Evolutionary conservation across 805 yeast genomes (phyloP).

Genomic region (Danielozyma ontarioensis): DNA sequence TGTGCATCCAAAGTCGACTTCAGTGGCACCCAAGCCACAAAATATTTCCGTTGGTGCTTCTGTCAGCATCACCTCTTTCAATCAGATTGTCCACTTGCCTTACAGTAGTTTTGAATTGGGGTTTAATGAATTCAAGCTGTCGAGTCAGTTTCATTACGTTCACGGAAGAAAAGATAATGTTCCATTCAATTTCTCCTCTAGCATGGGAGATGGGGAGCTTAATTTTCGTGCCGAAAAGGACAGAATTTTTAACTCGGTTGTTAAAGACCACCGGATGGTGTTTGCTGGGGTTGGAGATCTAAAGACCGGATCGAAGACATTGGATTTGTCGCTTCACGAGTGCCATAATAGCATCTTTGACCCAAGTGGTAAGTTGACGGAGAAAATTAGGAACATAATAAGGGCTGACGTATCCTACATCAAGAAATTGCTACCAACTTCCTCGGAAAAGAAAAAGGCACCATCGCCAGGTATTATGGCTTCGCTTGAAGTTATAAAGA

Average conservation of each 20-base stretch:
- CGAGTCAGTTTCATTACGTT: not conserved
- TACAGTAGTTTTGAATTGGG: not conserved
- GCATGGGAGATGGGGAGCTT: conserved; percentile 1
- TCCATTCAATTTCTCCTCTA: conserved; percentile 1
- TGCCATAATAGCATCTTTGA: conserved; percentile 5
- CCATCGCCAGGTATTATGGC: not conserved
- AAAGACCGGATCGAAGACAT: conserved; percentile 7
- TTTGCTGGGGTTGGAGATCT: conserved; percentile 10
- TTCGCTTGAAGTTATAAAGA: conserved; percentile 6
- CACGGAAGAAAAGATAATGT: not conserved
- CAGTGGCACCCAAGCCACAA: not conserved
- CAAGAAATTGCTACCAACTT: conserved; percentile 1
- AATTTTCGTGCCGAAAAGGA: conserved; percentile 4
- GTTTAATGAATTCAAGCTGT: not conserved
- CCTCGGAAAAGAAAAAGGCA: not conserved
- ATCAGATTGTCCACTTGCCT: conserved; percentile 1
- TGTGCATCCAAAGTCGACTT: too few relatives aligned
- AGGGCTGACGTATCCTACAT: conserved; percentile 11
- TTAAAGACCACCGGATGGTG: conserved; percentile 3
- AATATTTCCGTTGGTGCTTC: not conserved
- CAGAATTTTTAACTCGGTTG: conserved; percentile 2
- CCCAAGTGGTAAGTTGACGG: conserved; percentile 6
- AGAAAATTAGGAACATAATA: conserved; percentile 6
- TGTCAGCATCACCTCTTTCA: conserved; percentile 7
- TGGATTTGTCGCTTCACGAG: conserved; percentile 5